Base-by-base conservation (phyloP, 1,139 yeast species). In the Protomyces pachydermus region DNA sequence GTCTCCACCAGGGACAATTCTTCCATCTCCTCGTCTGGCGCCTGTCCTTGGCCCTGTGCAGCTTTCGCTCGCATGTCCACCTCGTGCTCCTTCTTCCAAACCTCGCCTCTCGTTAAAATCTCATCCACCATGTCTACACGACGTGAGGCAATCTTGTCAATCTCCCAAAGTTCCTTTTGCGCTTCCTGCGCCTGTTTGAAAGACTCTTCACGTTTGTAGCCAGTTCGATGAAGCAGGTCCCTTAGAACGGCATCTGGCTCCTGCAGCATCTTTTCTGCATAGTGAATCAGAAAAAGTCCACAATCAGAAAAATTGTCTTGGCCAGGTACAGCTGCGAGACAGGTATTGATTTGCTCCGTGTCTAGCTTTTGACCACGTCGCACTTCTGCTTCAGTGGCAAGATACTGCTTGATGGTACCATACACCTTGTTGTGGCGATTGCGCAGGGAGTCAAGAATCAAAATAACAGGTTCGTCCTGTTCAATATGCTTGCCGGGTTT, bases 261-360 rank as follows among this genome's bases (percentile, higher is more conserved):
- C 45, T 78, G 75, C 60, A 89, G 77, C 77, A 91, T 87, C 69
- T 81, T 82, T 67, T 82, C 81, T 25, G 88, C 82, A 71, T 89
- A 93, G 71, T 87, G 87, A 32, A 95, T 86, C 3, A 93, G 88
- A 76, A 89, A 97, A 25, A 95, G 84, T 0, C 99, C 99, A 76
- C 99, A 95, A 73, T 95, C 98, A 72, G 91, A 89, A 75, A 86
- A 85, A 73, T 95, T 95, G 58, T 85, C 84, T 72, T 95, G 99
- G 67, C 82, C 84, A 0, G 97, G 97, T 0, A 91, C 95, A 18
- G 77, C 72, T 4, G 88, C 87, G 3, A 79, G 77, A 63, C 79
- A 75, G 61, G 77, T 73, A 55, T 73, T 65, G 39, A 81, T 76
- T 56, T 79, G 80, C 3, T 76, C 74, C n/a, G 78, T 78, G 16